Evolutionary conservation across 306 rosid genomes (phyloP), one percentile per base, ranked within the genome.

Genomic region (Cercis canadensis): DNA sequence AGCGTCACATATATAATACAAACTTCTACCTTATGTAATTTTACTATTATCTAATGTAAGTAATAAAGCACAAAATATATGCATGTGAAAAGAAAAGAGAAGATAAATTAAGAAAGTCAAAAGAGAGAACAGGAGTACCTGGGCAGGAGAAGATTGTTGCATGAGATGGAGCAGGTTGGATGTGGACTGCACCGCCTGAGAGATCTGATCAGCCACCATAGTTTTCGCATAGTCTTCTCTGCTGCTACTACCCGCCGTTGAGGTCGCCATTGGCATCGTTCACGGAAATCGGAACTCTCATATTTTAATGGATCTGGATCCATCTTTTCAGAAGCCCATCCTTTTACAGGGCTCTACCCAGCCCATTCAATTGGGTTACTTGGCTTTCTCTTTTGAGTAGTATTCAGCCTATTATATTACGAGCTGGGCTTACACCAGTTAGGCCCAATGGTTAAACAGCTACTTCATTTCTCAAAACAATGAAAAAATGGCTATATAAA

Each of bases 111-210:
- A 59, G 37, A 24, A 19, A 21, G 49, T 37, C 43, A 13, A 57
- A 32, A 57, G 47, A 65, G 52, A 54, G 59, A 18, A 69, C 14
- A 43, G 24, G 44, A 49, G 40, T 67, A 70, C 98, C 88, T 92
- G 90, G 62, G 96, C 70, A 34, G 86, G 81, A 68, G 97, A 90
- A 41, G 98, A 80, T 32, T 90, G 88, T 43, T 87, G 96, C 96
- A 92, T 92, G 58, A 93, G 90, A 34, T 85, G 90, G 70, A 93
- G 87, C 70, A 93, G 90, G 62, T 90, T 90, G 74, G 97, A 87
- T 41, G 92, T 90, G 67, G 98, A 93, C 55, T 79, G 90, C 15
- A 93, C 88, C 14, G 94, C 85, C 81, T 88, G 97, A 36, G 96
- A 85, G 47, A 93, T 90, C 70, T 93, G 98, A 57, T 93, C 97